These are phyloP conservation scores for Stephanocyclus meneghinianus DNA, from an alignment of 352 stramenopile genomes.

Conservation along the genomic window DNA sequence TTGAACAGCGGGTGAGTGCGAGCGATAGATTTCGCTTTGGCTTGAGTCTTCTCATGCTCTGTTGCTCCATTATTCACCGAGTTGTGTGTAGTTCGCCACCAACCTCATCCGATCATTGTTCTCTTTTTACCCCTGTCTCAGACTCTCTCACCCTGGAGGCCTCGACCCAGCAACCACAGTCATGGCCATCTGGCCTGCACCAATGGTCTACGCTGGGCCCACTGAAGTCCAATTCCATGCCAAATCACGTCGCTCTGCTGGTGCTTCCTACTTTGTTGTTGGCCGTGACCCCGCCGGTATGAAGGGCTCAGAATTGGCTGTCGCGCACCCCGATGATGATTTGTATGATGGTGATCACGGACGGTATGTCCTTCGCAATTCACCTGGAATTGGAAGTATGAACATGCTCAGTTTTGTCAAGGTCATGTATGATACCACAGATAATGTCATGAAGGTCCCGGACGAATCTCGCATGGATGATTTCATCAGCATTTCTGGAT, in stretches of 20 bases:
- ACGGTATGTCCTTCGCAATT: conserved; percentile 94
- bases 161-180: conserved; percentile 95
- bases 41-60: neutral
- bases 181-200: conserved; percentile 97
- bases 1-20: conserved; percentile 67
- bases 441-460: conserved; percentile 97
- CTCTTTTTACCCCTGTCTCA: conserved; percentile 8
- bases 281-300: conserved; percentile 96
- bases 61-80: neutral
- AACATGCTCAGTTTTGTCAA: conserved; percentile 90
- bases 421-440: conserved; percentile 96
- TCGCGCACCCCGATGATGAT: conserved; percentile 88
- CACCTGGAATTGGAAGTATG: conserved; percentile 94
- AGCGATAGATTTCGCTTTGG: neutral
- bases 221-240: conserved; percentile 98
- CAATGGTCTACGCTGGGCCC: conserved; percentile 98
- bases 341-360: conserved; percentile 96
- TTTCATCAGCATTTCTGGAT: conserved; percentile 97
- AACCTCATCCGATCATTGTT: neutral
- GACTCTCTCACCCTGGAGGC: conserved; percentile 86
- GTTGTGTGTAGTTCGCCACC: neutral
- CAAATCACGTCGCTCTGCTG: conserved; percentile 93
- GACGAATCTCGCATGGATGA: conserved; percentile 90
- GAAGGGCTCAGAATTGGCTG: conserved; percentile 91
- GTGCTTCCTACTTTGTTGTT: conserved; percentile 97